Evolutionary conservation across 2,329 filamentous ascomycete genomes (phyloP).

Genomic region (Claviceps pusilla): DNA sequence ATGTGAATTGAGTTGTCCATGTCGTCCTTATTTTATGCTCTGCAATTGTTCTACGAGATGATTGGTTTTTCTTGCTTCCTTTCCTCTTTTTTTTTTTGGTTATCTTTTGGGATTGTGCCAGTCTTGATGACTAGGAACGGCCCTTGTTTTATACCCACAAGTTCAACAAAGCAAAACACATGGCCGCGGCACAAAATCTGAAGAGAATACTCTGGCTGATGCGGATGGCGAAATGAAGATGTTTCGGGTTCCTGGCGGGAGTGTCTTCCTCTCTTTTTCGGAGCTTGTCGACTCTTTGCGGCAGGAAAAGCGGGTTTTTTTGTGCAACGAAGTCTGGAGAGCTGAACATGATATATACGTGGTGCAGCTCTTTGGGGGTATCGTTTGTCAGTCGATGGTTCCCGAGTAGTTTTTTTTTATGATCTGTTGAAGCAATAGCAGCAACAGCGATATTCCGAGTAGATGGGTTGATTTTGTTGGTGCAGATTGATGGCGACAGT

Average conservation of each 20-base stretch:
- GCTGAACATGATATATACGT: not conserved
- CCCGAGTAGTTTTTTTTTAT: not conserved
- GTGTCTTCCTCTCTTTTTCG: not conserved
- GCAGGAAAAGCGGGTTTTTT: not conserved
- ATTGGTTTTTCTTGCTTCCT: constrained; percentile 1
- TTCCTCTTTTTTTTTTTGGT: constrained; percentile 7
- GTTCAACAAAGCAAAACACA: constrained; percentile 14
- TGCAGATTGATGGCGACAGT: not conserved
- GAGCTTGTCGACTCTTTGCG: not conserved
- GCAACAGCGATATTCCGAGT: not conserved
- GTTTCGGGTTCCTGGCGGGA: not conserved
- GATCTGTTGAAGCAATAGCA: not conserved
- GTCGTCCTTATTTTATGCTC: constrained; percentile 4
- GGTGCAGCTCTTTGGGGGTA: not conserved
- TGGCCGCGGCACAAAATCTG: constrained; percentile 14
- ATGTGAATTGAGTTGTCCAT: constrained; percentile 4
- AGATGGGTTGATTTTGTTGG: not conserved
- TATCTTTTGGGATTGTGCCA: constrained; percentile 10
- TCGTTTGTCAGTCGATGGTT: not conserved
- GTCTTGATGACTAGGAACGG: constrained; percentile 20
- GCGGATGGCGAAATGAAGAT: not conserved
- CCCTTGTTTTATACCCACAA: constrained; percentile 22
- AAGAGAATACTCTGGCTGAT: constrained; percentile 19
- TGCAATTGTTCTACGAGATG: constrained; percentile 5
- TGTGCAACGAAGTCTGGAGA: not conserved